phyloP scores from a whole-genome alignment of 768 basidiomycete species.

The Thelephora ganbajun region DNA sequence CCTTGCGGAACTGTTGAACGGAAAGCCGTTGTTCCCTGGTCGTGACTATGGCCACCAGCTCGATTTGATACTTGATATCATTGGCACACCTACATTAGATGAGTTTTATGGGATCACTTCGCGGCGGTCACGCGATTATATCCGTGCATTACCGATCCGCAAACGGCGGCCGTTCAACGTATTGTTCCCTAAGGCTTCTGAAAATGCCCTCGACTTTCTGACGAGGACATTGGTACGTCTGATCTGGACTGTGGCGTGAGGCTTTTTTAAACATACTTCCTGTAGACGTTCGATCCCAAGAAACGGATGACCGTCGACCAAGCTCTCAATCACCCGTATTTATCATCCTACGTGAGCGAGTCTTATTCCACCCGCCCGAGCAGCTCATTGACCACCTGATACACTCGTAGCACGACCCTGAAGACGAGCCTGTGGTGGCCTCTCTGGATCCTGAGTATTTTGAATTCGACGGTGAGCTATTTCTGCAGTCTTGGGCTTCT shows the following conservation, averaged over 20 bases:
- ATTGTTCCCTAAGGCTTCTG: slow-evolving; percentile 66
- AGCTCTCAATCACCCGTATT: slow-evolving; percentile 72
- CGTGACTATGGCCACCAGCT: slow-evolving; percentile 83
- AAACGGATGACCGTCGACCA: slow-evolving; percentile 74
- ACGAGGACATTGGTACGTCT: slow-evolving; percentile 48
- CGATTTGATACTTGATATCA: slow-evolving; percentile 76
- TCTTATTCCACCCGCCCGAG: not conserved
- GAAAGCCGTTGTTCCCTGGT: slow-evolving; percentile 78
- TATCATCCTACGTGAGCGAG: slow-evolving; percentile 52
- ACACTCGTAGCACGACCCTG: slow-evolving; percentile 56
- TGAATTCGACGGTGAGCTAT: slow-evolving; percentile 66
- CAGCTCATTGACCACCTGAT: not conserved
- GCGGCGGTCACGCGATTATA: slow-evolving; percentile 73
- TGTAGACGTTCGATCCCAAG: slow-evolving; percentile 78
- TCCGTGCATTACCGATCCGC: slow-evolving; percentile 74
- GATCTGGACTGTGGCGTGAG: not conserved
- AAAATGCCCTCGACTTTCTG: slow-evolving; percentile 60
- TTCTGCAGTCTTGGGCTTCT: not conserved
- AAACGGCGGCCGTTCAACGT: slow-evolving; percentile 57
- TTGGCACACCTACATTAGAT: slow-evolving; percentile 79
- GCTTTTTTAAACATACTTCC: not conserved
- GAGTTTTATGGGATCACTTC: slow-evolving; percentile 88
- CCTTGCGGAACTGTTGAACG: slow-evolving; percentile 70
- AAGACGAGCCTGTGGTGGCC: slow-evolving; percentile 76
- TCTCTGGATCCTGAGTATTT: slow-evolving; percentile 79